Evolutionary conservation across 495 filamentous ascomycete genomes (phyloP).

Genomic region (Halenospora varia): DNA sequence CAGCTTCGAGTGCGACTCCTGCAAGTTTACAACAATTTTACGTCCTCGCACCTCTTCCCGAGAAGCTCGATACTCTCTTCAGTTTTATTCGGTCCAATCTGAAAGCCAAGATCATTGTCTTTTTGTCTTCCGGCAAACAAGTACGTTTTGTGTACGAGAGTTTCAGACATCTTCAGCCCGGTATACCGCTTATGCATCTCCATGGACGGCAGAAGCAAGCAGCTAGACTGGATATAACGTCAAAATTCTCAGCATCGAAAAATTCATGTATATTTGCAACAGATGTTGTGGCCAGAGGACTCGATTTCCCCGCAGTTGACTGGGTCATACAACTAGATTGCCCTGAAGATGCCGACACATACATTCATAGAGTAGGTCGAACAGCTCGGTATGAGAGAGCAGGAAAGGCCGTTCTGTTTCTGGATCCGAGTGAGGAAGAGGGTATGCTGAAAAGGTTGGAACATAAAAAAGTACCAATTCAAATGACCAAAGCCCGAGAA

Average conservation of each 20-base stretch:
- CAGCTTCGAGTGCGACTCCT: conserved; percentile 77
- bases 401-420: conserved; percentile 84
- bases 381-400: conserved; percentile 90
- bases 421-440: conserved; percentile 86
- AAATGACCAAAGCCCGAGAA: conserved; percentile 75
- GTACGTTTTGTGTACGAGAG: conserved; percentile 93
- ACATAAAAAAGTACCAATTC: conserved; percentile 82
- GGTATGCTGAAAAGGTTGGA: conserved; percentile 79
- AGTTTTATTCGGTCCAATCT: conserved; percentile 86
- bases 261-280: conserved; percentile 89
- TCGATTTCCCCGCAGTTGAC: conserved; percentile 95
- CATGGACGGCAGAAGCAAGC: conserved; percentile 93
- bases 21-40: conserved; percentile 86
- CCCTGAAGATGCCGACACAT: conserved; percentile 94
- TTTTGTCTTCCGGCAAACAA: conserved; percentile 91
- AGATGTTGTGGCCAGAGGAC: conserved; percentile 86
- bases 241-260: conserved; percentile 71
- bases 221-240: conserved; percentile 80
- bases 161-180: conserved; percentile 90
- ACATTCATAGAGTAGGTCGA: conserved; percentile 93
- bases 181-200: conserved; percentile 91
- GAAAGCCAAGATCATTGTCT: conserved; percentile 89
- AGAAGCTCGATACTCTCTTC: conserved; percentile 89
- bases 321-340: conserved; percentile 97
- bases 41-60: conserved; percentile 71